Conservation (phyloP, 192 early-diverging fungal species). For the Rhizoclosmatium sp. region DNA sequence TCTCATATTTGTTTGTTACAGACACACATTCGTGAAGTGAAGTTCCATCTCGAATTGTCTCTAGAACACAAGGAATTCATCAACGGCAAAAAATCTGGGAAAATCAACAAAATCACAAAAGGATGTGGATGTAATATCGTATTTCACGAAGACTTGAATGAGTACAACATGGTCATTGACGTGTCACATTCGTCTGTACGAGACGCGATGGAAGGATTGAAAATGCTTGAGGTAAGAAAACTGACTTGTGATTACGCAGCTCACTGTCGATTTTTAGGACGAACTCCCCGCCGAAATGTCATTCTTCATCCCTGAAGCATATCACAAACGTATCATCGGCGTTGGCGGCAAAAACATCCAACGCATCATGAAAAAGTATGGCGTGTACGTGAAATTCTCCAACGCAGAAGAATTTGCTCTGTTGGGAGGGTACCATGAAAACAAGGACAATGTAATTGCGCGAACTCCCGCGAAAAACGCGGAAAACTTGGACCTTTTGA, state of each 20-base stretch:
- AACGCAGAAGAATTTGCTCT: conserved; percentile 78
- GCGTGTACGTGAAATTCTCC: conserved; percentile 88
- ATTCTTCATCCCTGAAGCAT: conserved; percentile 82
- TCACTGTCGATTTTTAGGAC: conserved; percentile 53
- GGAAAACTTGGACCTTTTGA: conserved; percentile 66
- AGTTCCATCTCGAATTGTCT: conserved; percentile 78
- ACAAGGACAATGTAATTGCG: conserved; percentile 84
- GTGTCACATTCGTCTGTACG: conserved; percentile 61
- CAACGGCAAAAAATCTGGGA: conserved; percentile 88
- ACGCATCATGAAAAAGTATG: conserved; percentile 88
- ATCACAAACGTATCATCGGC: conserved; percentile 89
- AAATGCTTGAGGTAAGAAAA: conserved; percentile 60
- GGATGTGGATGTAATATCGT: conserved; percentile 71
- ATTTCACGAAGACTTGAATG: conserved; percentile 74
- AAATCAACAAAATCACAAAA: conserved; percentile 87
- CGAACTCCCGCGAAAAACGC: conserved; percentile 80
- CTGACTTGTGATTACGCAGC: background rate
- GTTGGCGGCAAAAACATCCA: conserved; percentile 90
- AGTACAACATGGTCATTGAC: conserved; percentile 85
- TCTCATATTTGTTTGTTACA: background rate
- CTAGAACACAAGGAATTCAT: conserved; percentile 87
- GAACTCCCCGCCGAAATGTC: conserved; percentile 88
- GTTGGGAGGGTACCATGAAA: conserved; percentile 80
- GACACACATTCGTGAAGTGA: conserved; percentile 63
- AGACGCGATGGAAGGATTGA: conserved; percentile 72